Conservation (phyloP, 441 rosid species). For the Rhodomyrtus psidioides region DNA sequence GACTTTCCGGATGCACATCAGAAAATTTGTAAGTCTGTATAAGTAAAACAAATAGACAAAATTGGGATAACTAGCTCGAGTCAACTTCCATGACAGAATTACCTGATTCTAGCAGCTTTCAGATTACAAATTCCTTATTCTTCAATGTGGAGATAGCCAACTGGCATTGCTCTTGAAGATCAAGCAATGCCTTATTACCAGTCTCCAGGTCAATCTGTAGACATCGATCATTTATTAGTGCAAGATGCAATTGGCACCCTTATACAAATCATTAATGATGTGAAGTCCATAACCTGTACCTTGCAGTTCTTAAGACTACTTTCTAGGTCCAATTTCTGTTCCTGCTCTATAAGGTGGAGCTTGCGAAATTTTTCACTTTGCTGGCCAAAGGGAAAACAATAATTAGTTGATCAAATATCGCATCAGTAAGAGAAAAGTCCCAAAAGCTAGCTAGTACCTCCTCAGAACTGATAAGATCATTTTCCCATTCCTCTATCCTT, state of each 20-base stretch:
- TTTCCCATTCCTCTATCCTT: conserved; percentile 77
- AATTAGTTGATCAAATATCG: not conserved
- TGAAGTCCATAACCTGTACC: conserved; percentile 27
- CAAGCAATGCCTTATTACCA: conserved; percentile 45
- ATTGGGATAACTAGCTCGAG: not conserved
- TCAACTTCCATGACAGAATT: conserved; percentile 1
- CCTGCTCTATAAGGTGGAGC: conserved; percentile 63
- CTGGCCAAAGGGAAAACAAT: conserved; percentile 28
- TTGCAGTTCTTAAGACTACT: conserved; percentile 60
- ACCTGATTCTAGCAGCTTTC: conserved; percentile 60
- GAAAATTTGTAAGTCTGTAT: not conserved
- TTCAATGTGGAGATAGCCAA: conserved; percentile 35
- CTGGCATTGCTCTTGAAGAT: conserved; percentile 54
- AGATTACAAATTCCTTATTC: conserved; percentile 55
- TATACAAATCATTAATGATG: not conserved
- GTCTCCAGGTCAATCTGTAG: conserved; percentile 52
- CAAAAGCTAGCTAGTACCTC: conserved; percentile 28
- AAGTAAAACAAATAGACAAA: not conserved
- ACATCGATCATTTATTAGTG: not conserved
- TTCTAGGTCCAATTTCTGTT: conserved; percentile 53
- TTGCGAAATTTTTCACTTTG: conserved; percentile 54
- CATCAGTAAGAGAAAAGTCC: not conserved
- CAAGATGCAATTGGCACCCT: not conserved
- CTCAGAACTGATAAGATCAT: conserved; percentile 42
- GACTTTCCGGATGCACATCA: conserved; percentile 37